phyloP scores from a whole-genome alignment of 108 stramenopile species.

The Skeletonema costatum region DNA sequence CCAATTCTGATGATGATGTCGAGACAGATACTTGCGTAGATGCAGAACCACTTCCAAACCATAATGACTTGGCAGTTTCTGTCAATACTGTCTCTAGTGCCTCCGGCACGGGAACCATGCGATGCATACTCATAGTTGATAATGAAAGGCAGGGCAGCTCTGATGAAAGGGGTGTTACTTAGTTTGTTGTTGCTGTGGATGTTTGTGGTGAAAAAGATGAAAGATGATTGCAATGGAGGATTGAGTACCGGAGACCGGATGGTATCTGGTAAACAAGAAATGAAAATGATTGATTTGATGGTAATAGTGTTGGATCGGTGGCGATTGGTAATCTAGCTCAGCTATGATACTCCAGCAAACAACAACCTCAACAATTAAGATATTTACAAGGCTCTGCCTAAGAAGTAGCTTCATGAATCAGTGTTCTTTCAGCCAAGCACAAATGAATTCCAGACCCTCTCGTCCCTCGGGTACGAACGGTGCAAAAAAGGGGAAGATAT shows the following conservation, averaged over 20 bases:
- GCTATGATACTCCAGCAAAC: too few relatives aligned
- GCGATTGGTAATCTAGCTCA: too few relatives aligned
- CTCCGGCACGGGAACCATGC: slow-evolving; percentile 81
- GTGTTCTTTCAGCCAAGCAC: slow-evolving; percentile 65
- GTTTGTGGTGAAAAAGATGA: too few relatives aligned
- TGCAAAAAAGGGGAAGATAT: slow-evolving; percentile 72
- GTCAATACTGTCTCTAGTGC: slow-evolving; percentile 72
- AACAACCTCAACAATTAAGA: too few relatives aligned
- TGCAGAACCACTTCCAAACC: neutral
- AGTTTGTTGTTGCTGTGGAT: too few relatives aligned
- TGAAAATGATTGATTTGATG: too few relatives aligned
- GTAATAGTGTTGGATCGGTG: too few relatives aligned
- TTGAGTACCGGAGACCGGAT: too few relatives aligned
- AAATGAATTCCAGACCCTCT: slow-evolving; percentile 65
- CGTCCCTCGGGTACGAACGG: slow-evolving; percentile 71
- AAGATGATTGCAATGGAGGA: too few relatives aligned
- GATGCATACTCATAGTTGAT: slow-evolving; percentile 13
- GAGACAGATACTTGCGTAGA: slow-evolving; percentile 5
- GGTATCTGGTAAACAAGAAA: too few relatives aligned
- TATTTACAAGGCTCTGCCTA: neutral
- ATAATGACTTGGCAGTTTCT: slow-evolving; percentile 57
- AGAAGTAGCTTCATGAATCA: slow-evolving; percentile 12
- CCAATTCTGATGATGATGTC: slow-evolving; percentile 24
- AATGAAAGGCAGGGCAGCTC: neutral
- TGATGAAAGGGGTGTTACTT: too few relatives aligned